These are phyloP conservation scores for Phytophthora uliginosa DNA, from an alignment of 352 stramenopile species.

Conservation along the genomic window DNA sequence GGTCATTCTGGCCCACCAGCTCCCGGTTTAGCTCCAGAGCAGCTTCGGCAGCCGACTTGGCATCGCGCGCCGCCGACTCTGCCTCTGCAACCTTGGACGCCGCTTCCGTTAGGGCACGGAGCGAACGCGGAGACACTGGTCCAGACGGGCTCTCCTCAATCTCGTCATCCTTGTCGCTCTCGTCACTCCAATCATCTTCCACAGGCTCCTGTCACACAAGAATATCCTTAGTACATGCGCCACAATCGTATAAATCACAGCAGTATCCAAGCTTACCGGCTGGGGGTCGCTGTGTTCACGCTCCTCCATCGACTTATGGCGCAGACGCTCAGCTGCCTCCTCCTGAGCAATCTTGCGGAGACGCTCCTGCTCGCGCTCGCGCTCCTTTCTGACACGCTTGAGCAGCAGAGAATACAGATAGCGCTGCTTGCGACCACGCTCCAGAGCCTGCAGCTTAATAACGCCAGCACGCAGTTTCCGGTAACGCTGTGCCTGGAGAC, in stretches of 20 bases:
- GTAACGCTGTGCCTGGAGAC: slow-evolving; percentile 54
- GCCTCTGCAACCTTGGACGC: slow-evolving; percentile 82
- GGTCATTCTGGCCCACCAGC: slow-evolving; percentile 71
- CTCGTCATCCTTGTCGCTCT: slow-evolving; percentile 61
- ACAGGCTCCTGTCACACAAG: slow-evolving; percentile 79
- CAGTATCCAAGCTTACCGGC: slow-evolving; percentile 53
- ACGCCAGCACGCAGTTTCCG: slow-evolving; percentile 51
- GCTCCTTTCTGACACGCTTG: slow-evolving; percentile 51
- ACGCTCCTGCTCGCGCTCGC: slow-evolving; percentile 48
- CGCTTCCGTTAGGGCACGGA: slow-evolving; percentile 74
- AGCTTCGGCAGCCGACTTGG: slow-evolving; percentile 69
- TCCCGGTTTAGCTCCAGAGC: slow-evolving; percentile 73
- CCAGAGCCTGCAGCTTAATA: slow-evolving; percentile 65
- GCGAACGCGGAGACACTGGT: slow-evolving; percentile 68
- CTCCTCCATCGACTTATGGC: slow-evolving; percentile 54
- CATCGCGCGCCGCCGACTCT: slow-evolving; percentile 75
- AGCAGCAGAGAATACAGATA: slow-evolving; percentile 60
- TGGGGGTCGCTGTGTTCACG: slow-evolving; percentile 55
- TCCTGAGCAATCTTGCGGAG: slow-evolving; percentile 48
- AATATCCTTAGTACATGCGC: slow-evolving; percentile 63
- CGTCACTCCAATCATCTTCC: slow-evolving; percentile 85
- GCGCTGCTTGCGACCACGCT: slow-evolving; percentile 74
- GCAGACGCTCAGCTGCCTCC: slow-evolving; percentile 42
- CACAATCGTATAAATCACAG: background rate
- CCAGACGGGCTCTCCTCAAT: slow-evolving; percentile 17